These are phyloP conservation scores for Xenoacremonium recifei DNA, from an alignment of 2,329 filamentous ascomycete genomes.

Conservation along the genomic window DNA sequence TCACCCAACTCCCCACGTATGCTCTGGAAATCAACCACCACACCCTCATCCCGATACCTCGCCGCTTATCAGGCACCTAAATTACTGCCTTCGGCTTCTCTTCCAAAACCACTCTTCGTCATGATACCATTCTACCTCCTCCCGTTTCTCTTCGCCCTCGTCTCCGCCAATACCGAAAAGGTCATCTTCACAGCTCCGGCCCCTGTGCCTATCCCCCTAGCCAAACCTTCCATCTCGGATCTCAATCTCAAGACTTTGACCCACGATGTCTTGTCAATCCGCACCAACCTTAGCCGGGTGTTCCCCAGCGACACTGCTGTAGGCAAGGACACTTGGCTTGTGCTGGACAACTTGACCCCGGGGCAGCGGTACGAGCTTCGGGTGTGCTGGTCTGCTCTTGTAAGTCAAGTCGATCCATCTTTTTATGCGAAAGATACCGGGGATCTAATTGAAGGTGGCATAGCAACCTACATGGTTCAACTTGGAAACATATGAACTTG, in stretches of 20 bases:
- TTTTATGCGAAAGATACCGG: neutral
- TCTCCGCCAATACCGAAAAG: conserved; percentile 81
- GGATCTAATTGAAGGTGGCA: neutral
- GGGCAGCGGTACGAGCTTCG: conserved; percentile 85
- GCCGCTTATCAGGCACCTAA: neutral
- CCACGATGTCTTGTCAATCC: conserved; percentile 52
- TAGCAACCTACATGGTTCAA: conserved; percentile 86
- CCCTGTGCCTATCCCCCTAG: conserved; percentile 49
- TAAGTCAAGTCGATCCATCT: conserved; percentile 54
- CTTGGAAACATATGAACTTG: conserved; percentile 63
- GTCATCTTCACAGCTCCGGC: conserved; percentile 77
- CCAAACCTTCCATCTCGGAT: conserved; percentile 41
- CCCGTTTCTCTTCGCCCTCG: conserved; percentile 16
- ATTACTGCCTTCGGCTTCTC: neutral
- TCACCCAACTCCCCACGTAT: too few species aligned
- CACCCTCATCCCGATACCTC: too few species aligned
- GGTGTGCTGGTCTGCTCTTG: conserved; percentile 90
- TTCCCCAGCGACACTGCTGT: conserved; percentile 60
- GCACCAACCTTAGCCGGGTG: conserved; percentile 62
- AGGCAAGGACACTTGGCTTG: conserved; percentile 73
- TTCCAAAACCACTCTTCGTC: neutral
- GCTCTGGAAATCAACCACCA: too few species aligned
- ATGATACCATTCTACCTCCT: conserved; percentile 12
- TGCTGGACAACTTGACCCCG: conserved; percentile 68
- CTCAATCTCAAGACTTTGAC: conserved; percentile 66